Percentiles rank a stretch among this genome's conserved stretches.
Evolutionary conservation across 176 grass and related monocot species (phyloP).

Genomic region (Bolboschoenus planiculmis): DNA sequence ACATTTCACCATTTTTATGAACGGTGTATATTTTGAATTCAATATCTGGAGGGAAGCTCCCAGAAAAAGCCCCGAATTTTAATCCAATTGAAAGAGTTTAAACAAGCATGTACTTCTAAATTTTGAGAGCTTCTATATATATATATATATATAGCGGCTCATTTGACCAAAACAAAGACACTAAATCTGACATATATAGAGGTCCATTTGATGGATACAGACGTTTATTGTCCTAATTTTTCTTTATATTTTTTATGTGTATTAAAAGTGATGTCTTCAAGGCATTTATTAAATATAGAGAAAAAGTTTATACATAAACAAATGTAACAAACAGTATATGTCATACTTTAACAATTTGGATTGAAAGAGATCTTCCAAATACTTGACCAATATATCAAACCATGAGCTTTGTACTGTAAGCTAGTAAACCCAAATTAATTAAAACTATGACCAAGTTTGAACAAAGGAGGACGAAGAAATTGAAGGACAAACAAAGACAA

Average conservation of each 20-base stretch:
- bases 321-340: not conserved
- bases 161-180: not conserved
- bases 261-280: too few relatives aligned
- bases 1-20: not conserved
- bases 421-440: not conserved
- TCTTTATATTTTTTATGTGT: too few relatives aligned
- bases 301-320: too few relatives aligned
- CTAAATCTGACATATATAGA: too few relatives aligned
- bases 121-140: too few relatives aligned
- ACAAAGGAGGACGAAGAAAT: not conserved
- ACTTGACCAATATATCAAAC: not conserved
- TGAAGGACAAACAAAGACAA: not conserved
- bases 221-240: too few relatives aligned
- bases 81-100: too few relatives aligned
- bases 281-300: too few relatives aligned
- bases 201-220: too few relatives aligned
- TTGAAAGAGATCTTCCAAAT: not conserved
- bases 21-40: not conserved
- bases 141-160: not conserved
- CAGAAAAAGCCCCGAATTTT: not conserved
- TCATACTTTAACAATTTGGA: not conserved
- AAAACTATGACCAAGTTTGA: not conserved
- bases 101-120: too few relatives aligned
- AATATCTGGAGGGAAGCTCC: not conserved
- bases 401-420: not conserved